These are phyloP conservation scores for Pneumocystis sp. DNA, from an alignment of 1,139 yeast genomes.

Conservation along the genomic window DNA sequence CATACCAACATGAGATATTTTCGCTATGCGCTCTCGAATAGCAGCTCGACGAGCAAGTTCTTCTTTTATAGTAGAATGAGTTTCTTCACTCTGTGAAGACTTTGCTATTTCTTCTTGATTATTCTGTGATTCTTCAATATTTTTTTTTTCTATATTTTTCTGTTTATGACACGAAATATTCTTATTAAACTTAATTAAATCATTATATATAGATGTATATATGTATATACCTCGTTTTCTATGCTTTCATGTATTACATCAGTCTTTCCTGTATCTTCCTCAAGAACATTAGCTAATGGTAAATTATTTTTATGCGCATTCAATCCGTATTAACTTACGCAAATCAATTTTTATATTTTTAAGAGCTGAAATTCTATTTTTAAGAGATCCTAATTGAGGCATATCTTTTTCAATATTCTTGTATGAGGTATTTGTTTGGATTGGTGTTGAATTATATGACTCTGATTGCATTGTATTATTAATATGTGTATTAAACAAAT, in stretches of 20 bases:
- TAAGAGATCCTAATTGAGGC: not conserved
- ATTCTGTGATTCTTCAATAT: not conserved
- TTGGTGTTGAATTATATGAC: too few relatives aligned
- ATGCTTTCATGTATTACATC: not conserved
- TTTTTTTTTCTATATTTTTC: not conserved
- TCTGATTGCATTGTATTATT: not conserved
- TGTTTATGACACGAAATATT: not conserved
- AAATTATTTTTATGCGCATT: not conserved
- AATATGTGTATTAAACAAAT: not conserved
- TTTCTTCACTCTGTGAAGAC: not conserved
- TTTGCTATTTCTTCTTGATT: not conserved
- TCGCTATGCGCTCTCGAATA: slow-evolving; percentile 89
- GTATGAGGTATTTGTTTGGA: not conserved
- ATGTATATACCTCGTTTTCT: not conserved
- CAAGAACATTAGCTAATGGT: not conserved
- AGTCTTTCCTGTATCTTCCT: not conserved
- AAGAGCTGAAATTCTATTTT: not conserved
- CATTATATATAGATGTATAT: not conserved
- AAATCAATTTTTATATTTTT: not conserved
- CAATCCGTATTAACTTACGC: not conserved
- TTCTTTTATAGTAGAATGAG: not conserved
- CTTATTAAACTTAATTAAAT: not conserved
- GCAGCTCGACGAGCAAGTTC: slow-evolving; percentile 45
- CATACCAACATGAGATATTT: slow-evolving; percentile 68
- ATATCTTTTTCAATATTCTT: not conserved